phyloP scores from a whole-genome alignment of 306 rosid genomes.

The Inga laurina region DNA sequence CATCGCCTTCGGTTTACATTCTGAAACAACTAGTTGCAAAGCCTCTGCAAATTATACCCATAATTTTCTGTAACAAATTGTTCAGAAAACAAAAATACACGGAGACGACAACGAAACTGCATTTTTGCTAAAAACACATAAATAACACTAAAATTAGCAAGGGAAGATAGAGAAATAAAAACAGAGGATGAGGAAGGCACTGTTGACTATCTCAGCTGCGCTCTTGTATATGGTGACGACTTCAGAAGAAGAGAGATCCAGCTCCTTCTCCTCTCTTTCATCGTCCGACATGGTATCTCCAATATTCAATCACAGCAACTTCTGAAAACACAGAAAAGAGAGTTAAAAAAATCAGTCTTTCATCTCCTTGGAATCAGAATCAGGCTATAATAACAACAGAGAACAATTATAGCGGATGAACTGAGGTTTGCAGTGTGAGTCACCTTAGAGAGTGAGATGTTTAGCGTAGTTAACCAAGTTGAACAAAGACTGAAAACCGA shows the following conservation, averaged over 20 bases:
- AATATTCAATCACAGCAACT: background rate
- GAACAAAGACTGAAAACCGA: background rate
- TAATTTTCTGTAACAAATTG: background rate
- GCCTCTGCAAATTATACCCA: constrained; percentile 54
- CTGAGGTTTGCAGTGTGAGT: constrained; percentile 4
- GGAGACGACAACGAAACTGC: background rate
- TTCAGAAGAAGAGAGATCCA: constrained; percentile 70
- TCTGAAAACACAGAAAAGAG: background rate
- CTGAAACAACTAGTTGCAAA: constrained; percentile 70
- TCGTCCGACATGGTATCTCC: constrained; percentile 55
- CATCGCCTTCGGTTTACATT: constrained; percentile 81
- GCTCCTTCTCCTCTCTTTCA: constrained; percentile 80
- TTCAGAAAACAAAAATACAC: background rate
- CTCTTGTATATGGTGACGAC: constrained; percentile 76
- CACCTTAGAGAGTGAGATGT: background rate
- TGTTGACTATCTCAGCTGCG: constrained; percentile 67
- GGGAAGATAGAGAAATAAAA: background rate
- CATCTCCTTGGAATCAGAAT: background rate
- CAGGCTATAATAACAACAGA: background rate
- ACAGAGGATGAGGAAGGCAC: constrained; percentile 31
- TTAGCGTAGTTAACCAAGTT: constrained; percentile 12
- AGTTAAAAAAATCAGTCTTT: background rate
- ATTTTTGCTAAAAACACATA: background rate
- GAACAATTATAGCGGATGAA: background rate
- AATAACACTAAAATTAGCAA: background rate